Percentiles rank a stretch among this genome's conserved stretches.
phyloP scores from a whole-genome alignment of 1,139 yeast species.

The Protomyces inouyei region DNA sequence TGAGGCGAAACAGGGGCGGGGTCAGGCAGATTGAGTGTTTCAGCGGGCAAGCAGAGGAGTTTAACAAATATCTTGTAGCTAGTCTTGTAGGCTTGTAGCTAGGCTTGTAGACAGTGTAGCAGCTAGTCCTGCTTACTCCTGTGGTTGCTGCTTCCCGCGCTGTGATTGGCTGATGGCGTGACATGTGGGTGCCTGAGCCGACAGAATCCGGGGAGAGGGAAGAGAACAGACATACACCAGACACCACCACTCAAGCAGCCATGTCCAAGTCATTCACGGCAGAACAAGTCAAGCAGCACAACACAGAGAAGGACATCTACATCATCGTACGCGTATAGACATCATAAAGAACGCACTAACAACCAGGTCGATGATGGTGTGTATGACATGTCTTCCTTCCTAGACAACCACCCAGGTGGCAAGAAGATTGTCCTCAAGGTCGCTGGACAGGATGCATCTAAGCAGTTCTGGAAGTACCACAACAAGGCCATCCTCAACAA shows the following conservation, averaged over 20 bases:
- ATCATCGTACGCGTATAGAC: neutral
- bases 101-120: neutral
- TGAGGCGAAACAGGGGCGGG: no score
- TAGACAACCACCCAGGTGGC: slow-evolving; percentile 76
- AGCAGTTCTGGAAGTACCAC: slow-evolving; percentile 56
- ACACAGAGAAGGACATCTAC: slow-evolving; percentile 13
- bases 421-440: slow-evolving; percentile 60
- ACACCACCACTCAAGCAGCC: no score
- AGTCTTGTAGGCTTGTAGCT: no score
- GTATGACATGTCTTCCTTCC: slow-evolving; percentile 71
- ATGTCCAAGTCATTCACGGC: slow-evolving; percentile 11
- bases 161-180: neutral
- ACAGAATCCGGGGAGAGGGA: neutral
- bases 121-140: neutral
- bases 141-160: neutral
- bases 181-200: neutral
- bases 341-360: neutral
- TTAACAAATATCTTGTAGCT: no score
- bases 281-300: slow-evolving; percentile 20
- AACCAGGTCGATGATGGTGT: slow-evolving; percentile 42
- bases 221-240: no score
- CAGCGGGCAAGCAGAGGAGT: neutral
- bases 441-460: slow-evolving; percentile 75
- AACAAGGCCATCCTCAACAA: slow-evolving; percentile 43
- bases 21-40: neutral